Evolutionary conservation across 108 stramenopile species (phyloP), one percentile per base, ranked within the genome.

Genomic region (Nitzschia sp.): DNA sequence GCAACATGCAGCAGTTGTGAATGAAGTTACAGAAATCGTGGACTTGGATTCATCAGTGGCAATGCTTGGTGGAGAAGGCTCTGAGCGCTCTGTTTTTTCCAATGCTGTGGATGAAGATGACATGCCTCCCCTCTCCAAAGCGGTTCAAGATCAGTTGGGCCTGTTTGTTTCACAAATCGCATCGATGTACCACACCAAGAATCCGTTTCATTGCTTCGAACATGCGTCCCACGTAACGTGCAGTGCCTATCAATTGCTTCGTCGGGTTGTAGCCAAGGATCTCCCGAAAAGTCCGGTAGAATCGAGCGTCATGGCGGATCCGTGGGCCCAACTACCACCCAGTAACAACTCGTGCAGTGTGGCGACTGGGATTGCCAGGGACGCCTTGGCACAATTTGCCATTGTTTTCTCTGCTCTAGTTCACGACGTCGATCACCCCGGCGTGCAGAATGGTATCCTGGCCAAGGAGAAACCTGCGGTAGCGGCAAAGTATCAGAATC

Each of bases 401-500:
- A 54, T 79, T 58, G 58, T 85, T 28, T 85, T 86, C 46, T 82
- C 87, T 19, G 84, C 88, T n/a, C 63, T 86, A n/a, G 73, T 86
- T 53, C 88, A 86, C 48, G 61, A 89, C 60, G 83, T 84, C 27
- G 88, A 82, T 13, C 81, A 82, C 61, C 19, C 29, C 15, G 81
- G 81, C 27, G 74, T 82, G 8, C 51, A 71, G 2, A 82, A 82
- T 54, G 17, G 30, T 17, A 72, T 74, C 28, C 69, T 82, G 0
- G 72, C 77, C 24, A 59, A 66, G 51, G 81, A 82, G 27, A 30
- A 45, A 33, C 36, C 46, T 33, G 34, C 30, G 26, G 55, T 85
- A n/a, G 87, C 87, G 11, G 51, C 65, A 8, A 59, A 48, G 18
- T 82, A 84, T 53, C 59, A 68, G 34, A 66, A 67, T 32, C 57